Percentiles rank a stretch among this genome's conserved stretches.
These are phyloP conservation scores for Corymbia maculata DNA, from an alignment of 345 rosid genomes.

Conservation along the genomic window DNA sequence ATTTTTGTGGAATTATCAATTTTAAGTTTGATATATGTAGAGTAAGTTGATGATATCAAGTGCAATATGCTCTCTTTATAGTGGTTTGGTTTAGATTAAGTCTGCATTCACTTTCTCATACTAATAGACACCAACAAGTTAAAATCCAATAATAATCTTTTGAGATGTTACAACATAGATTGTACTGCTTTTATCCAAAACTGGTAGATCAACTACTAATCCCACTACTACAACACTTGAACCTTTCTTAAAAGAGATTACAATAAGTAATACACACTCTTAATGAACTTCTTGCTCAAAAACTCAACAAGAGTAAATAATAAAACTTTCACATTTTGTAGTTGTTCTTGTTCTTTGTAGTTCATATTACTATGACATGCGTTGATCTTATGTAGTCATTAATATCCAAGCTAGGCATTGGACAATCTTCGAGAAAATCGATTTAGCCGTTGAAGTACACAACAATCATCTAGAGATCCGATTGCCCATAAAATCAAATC, in stretches of 20 bases:
- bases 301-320: not conserved
- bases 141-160: not conserved
- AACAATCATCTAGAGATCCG: not conserved
- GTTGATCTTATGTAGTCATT: not conserved
- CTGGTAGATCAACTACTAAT: not conserved
- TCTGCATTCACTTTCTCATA: not conserved
- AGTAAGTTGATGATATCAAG: not conserved
- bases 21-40: not conserved
- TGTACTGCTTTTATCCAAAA: not conserved
- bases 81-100: too few species aligned
- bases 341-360: not conserved
- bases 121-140: not conserved
- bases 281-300: not conserved
- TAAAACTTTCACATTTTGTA: not conserved
- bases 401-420: not conserved
- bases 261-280: not conserved
- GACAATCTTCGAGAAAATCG: not conserved
- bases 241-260: not conserved
- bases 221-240: not conserved
- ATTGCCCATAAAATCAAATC: not conserved
- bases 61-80: too few species aligned
- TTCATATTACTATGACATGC: not conserved
- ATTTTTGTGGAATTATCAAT: not conserved
- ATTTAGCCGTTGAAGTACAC: not conserved
- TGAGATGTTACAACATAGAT: not conserved